A percentile compares a stretch with the other conserved stretches of the same genome.
Conservation (phyloP, 345 rosid genomes). For the Theobroma cacao region DNA sequence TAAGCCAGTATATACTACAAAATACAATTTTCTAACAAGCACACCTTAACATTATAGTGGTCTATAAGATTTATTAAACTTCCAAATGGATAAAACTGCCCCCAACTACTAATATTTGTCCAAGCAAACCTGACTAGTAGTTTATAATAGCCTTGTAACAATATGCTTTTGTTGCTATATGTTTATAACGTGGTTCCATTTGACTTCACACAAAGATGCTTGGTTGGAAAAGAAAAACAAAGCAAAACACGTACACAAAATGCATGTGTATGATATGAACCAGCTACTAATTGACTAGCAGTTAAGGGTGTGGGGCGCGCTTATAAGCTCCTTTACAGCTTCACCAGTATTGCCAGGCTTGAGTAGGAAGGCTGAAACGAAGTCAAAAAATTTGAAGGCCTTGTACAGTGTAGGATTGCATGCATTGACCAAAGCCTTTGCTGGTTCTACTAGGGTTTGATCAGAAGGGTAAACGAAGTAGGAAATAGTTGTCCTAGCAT, state of each 20-base stretch:
- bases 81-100: neutral
- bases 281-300: neutral
- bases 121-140: neutral
- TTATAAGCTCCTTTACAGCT: slow-evolving; percentile 2
- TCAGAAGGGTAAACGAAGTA: slow-evolving; percentile 13
- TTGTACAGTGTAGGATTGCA: slow-evolving; percentile 22
- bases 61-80: neutral
- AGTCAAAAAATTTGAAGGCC: slow-evolving; percentile 12
- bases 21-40: too few relatives aligned
- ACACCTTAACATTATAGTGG: too few relatives aligned
- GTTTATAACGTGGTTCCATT: neutral
- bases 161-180: neutral
- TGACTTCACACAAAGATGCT: neutral
- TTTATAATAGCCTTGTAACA: neutral
- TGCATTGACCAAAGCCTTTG: slow-evolving; percentile 9
- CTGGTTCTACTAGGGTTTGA: slow-evolving; percentile 19
- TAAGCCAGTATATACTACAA: too few relatives aligned
- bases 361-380: neutral
- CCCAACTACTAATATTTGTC: neutral
- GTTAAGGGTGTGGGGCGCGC: neutral
- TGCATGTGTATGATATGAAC: neutral
- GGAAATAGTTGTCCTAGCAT: slow-evolving; percentile 17
- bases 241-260: neutral
- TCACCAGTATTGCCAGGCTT: neutral
- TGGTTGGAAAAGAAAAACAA: neutral